Conservation (phyloP, 495 filamentous ascomycete species). For the Pseudoneurospora amorphoporcata region DNA sequence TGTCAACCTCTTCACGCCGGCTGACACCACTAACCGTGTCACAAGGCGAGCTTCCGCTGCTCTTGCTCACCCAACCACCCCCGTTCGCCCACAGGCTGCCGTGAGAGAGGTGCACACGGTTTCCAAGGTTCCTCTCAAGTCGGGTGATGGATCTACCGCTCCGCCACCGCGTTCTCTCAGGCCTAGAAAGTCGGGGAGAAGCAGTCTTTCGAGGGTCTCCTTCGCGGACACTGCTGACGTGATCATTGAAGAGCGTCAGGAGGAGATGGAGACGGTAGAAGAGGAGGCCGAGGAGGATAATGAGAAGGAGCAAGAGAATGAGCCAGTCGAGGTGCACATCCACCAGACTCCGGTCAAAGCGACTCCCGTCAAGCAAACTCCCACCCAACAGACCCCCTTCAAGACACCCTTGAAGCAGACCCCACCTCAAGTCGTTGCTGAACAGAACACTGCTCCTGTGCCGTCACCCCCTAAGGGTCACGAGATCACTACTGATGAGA, state of each 20-base stretch:
- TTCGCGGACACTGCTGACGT: not conserved
- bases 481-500: not conserved
- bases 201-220: conserved; percentile 41
- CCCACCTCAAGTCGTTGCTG: not conserved
- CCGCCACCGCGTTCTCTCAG: conserved; percentile 12
- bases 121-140: conserved; percentile 66
- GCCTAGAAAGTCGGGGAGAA: not conserved
- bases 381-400: not conserved
- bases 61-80: conserved; percentile 8
- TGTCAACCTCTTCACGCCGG: not conserved
- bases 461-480: not conserved
- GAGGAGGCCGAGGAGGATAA: conserved; percentile 20
- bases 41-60: not conserved
- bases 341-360: not conserved
- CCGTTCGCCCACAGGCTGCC: conserved; percentile 26
- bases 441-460: not conserved
- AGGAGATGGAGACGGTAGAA: not conserved
- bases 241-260: not conserved
- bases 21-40: not conserved
- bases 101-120: conserved; percentile 50
- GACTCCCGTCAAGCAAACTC: not conserved
- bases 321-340: conserved; percentile 8
- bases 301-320: conserved; percentile 10
- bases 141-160: conserved; percentile 52
- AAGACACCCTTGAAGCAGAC: not conserved